phyloP scores from a whole-genome alignment of 176 grass and related monocot species.

The Areca catechu region DNA sequence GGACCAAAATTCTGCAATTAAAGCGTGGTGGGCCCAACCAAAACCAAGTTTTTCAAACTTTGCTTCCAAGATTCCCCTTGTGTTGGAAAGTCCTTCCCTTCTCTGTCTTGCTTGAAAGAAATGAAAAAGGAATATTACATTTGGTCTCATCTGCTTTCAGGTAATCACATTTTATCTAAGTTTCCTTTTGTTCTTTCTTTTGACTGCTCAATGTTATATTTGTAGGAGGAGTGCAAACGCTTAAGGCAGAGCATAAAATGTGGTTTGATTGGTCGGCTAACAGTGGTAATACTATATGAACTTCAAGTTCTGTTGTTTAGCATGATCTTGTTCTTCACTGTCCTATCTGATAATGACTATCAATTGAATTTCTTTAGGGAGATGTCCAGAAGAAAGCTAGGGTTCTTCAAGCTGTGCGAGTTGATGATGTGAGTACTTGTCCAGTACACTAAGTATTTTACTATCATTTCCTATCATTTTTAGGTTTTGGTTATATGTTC shows the following conservation, averaged over 20 bases:
- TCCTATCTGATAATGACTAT: slow-evolving; percentile 23
- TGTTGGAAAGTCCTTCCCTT: too few relatives aligned
- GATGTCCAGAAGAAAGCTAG: slow-evolving; percentile 68
- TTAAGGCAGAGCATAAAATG: slow-evolving; percentile 78
- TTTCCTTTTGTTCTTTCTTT: slow-evolving; percentile 14
- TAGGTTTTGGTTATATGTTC: too few relatives aligned
- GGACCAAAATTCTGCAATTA: too few relatives aligned
- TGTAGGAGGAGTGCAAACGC: slow-evolving; percentile 87
- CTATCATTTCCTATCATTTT: slow-evolving; percentile 10
- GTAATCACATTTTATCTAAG: too few relatives aligned
- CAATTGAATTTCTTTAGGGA: slow-evolving; percentile 38
- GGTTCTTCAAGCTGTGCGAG: slow-evolving; percentile 55
- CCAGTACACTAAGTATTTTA: slow-evolving; percentile 14
- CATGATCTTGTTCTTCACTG: too few relatives aligned
- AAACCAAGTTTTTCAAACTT: too few relatives aligned
- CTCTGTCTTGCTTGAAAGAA: too few relatives aligned
- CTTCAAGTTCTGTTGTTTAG: slow-evolving; percentile 14
- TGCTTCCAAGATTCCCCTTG: too few relatives aligned
- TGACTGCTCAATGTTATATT: slow-evolving; percentile 25
- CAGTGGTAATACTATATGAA: slow-evolving; percentile 73
- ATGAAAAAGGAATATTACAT: too few relatives aligned
- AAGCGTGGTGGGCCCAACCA: too few relatives aligned
- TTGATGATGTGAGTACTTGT: slow-evolving; percentile 65
- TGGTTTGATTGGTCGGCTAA: slow-evolving; percentile 54
- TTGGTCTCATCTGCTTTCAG: too few relatives aligned